Evolutionary conservation across 2,329 filamentous ascomycete species (phyloP).

Genomic region (Aquanectria penicillioides): DNA sequence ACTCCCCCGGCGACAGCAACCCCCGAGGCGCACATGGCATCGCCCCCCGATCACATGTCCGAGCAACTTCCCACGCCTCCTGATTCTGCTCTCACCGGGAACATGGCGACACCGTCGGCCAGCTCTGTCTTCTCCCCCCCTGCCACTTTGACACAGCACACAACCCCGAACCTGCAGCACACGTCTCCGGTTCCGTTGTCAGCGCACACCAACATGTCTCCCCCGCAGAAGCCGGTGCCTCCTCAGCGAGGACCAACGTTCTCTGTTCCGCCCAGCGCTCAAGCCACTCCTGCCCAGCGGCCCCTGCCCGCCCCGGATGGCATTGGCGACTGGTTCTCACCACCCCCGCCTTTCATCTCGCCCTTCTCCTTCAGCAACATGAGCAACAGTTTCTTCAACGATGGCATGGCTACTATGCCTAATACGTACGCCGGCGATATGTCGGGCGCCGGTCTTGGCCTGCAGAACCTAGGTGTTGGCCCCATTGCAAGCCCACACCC

Average conservation of each 20-base stretch:
- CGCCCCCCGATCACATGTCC: constrained; percentile 43
- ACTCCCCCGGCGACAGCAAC: constrained; percentile 46
- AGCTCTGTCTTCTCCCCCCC: constrained; percentile 52
- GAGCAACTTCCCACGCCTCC: constrained; percentile 56
- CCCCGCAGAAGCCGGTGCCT: constrained; percentile 41
- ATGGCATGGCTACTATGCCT: constrained; percentile 41
- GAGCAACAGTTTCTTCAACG: constrained; percentile 55
- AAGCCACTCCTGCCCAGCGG: constrained; percentile 53
- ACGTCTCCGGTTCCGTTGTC: constrained; percentile 40
- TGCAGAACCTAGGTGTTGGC: constrained; percentile 44
- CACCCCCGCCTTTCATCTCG: constrained; percentile 62
- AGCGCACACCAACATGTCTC: constrained; percentile 46
- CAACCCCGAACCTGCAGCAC: constrained; percentile 41
- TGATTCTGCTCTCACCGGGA: constrained; percentile 50
- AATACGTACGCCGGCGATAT: constrained; percentile 44
- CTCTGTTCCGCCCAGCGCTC: constrained; percentile 52
- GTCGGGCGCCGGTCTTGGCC: constrained; percentile 43
- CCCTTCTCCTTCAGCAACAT: constrained; percentile 60
- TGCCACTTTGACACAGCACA: constrained; percentile 45
- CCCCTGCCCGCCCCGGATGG: constrained; percentile 53
- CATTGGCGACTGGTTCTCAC: constrained; percentile 64
- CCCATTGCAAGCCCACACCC: constrained; percentile 40
- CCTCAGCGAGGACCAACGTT: constrained; percentile 47
- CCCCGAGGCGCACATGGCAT: constrained; percentile 41
- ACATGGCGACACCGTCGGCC: constrained; percentile 43